Percentiles rank a stretch among this genome's conserved stretches.
Conservation (phyloP, 2,329 filamentous ascomycete genomes). For the Arthroderma sp. region DNA sequence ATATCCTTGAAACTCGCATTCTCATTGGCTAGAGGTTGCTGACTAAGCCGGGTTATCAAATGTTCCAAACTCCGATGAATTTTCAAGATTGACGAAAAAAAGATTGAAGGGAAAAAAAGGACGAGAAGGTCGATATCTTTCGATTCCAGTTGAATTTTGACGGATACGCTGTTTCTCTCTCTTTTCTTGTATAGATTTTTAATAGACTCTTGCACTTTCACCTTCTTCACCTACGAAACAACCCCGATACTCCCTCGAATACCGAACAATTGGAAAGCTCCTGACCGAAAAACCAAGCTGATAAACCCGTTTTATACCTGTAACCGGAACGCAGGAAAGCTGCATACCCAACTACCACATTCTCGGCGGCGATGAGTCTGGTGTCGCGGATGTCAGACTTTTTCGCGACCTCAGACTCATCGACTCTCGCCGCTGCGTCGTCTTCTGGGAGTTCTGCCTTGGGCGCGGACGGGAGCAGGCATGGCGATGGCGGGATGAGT, state of each 20-base stretch:
- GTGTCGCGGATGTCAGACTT: slow-evolving; percentile 43
- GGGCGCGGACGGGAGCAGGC: background rate
- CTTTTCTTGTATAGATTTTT: background rate
- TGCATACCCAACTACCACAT: background rate
- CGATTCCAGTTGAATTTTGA: background rate
- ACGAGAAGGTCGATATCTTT: no score
- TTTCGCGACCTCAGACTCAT: slow-evolving; percentile 34
- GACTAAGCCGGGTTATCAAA: no score
- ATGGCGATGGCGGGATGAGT: slow-evolving; percentile 8
- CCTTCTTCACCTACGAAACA: background rate
- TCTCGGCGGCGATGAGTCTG: slow-evolving; percentile 44
- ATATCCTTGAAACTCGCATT: background rate
- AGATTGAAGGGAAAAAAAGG: no score
- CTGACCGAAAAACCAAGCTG: background rate
- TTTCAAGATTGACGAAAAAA: no score
- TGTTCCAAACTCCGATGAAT: no score
- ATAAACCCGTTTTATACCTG: background rate
- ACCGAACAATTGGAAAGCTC: background rate
- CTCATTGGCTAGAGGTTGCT: no score
- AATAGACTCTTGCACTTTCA: background rate
- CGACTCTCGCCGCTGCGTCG: slow-evolving; percentile 24
- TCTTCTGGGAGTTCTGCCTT: slow-evolving; percentile 10
- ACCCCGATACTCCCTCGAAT: background rate
- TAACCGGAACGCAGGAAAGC: background rate
- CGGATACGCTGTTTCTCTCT: background rate